Percentiles rank a stretch among this genome's conserved stretches.
These are phyloP conservation scores for Trichosporon asahii DNA, from an alignment of 1,284 basidiomycete genomes.

Conservation along the genomic window DNA sequence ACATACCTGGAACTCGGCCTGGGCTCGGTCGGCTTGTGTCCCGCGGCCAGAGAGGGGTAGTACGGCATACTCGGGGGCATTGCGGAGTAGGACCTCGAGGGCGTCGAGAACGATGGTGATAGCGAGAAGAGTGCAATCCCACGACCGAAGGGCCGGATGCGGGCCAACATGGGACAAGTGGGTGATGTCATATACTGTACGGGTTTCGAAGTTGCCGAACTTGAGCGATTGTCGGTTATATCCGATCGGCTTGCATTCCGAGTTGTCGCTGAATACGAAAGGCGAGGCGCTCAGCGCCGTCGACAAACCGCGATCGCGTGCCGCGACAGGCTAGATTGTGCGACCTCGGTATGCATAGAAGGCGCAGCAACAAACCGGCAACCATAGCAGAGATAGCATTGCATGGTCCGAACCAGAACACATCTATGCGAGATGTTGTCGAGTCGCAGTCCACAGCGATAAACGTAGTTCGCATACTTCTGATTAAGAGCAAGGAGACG, in stretches of 20 bases:
- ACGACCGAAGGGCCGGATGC: not conserved
- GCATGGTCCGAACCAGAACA: no score
- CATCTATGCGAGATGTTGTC: no score
- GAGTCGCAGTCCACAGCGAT: no score
- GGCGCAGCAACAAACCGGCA: no score
- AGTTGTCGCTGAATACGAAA: not conserved
- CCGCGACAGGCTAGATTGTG: no score
- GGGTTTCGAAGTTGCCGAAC: conserved; percentile 7
- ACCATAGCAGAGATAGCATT: no score
- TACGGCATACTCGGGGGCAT: not conserved
- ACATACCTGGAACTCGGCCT: not conserved
- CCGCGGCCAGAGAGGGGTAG: not conserved
- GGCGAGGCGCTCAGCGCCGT: no score
- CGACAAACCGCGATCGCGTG: no score
- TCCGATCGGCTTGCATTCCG: not conserved
- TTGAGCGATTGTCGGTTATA: not conserved
- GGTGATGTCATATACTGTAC: conserved; percentile 3
- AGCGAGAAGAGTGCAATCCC: not conserved
- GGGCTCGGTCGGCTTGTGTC: not conserved
- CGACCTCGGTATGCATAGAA: no score
- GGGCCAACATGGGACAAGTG: not conserved
- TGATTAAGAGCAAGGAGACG: no score
- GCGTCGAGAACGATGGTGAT: not conserved
- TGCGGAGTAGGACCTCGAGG: not conserved
- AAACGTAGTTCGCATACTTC: no score